These are phyloP conservation scores for Aspergillus pseudoviridinutans DNA, from an alignment of 2,329 filamentous ascomycete genomes.

Conservation along the genomic window DNA sequence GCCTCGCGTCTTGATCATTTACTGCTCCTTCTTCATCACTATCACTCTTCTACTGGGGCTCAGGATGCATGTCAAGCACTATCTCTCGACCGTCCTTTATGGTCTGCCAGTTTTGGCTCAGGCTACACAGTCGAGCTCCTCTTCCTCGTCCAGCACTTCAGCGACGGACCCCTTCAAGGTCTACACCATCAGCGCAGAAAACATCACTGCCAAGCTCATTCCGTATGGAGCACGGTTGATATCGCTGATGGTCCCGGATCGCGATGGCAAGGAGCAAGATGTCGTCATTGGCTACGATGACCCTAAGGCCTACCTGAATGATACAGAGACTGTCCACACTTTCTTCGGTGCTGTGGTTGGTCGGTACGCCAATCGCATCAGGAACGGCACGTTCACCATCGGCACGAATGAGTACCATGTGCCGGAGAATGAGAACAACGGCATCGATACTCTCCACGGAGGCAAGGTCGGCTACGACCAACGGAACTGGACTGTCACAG, in stretches of 20 bases:
- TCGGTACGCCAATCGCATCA: slow-evolving; percentile 54
- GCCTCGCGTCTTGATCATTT: slow-evolving; percentile 25
- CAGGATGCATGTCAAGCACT: slow-evolving; percentile 36
- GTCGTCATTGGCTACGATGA: slow-evolving; percentile 51
- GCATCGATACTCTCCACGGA: slow-evolving; percentile 52
- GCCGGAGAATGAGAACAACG: slow-evolving; percentile 49
- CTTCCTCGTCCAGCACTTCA: slow-evolving; percentile 6
- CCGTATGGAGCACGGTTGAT: slow-evolving; percentile 47
- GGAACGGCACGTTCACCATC: slow-evolving; percentile 53
- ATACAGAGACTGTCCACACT: slow-evolving; percentile 46
- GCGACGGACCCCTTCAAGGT: slow-evolving; percentile 34
- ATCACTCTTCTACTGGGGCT: slow-evolving; percentile 24
- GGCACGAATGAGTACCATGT: slow-evolving; percentile 47
- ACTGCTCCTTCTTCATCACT: slow-evolving; percentile 27
- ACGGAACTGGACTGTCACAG: slow-evolving; percentile 48
- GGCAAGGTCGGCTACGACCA: slow-evolving; percentile 46
- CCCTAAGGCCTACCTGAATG: slow-evolving; percentile 40
- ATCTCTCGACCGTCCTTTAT: slow-evolving; percentile 29
- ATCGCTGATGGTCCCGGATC: slow-evolving; percentile 48
- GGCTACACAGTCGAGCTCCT: slow-evolving; percentile 12
- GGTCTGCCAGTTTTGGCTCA: slow-evolving; percentile 29
- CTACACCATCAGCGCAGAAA: slow-evolving; percentile 45
- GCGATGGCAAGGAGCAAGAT: slow-evolving; percentile 47
- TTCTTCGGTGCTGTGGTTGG: slow-evolving; percentile 48
- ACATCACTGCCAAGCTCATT: slow-evolving; percentile 48